phyloP scores from a whole-genome alignment of 768 basidiomycete species.

The Arthromyces matolae region DNA sequence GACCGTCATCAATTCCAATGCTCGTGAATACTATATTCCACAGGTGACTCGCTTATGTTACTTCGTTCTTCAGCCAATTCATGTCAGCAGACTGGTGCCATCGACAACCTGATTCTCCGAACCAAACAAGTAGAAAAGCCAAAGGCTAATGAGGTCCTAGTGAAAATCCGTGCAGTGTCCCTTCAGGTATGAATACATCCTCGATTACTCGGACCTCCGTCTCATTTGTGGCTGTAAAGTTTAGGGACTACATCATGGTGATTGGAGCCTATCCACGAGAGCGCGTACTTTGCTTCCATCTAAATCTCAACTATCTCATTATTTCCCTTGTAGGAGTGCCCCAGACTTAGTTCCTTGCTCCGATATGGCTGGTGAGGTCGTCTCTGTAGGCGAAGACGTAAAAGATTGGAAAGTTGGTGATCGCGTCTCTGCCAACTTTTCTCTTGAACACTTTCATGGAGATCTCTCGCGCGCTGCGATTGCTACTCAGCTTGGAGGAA shows the following conservation, averaged over 20 bases:
- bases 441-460: conserved; percentile 44
- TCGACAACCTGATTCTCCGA: conserved; percentile 22
- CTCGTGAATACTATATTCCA: conserved; percentile 15
- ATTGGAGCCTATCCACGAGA: conserved; percentile 33
- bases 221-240: conserved; percentile 36
- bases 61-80: not conserved
- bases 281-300: conserved; percentile 16
- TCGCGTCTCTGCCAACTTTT: conserved; percentile 53
- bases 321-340: conserved; percentile 3
- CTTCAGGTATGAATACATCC: conserved; percentile 48
- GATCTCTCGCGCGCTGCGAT: conserved; percentile 33
- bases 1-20: conserved; percentile 8
- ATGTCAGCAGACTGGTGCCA: conserved; percentile 16
- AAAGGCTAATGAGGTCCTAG: conserved; percentile 46
- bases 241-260: conserved; percentile 46
- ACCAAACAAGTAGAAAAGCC: conserved; percentile 26
- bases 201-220: no score
- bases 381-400: conserved; percentile 41
- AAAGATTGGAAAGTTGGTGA: conserved; percentile 53
- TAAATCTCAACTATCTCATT: not conserved
- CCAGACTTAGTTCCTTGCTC: conserved; percentile 37
- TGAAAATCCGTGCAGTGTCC: conserved; percentile 55
- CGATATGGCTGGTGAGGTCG: conserved; percentile 56
- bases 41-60: conserved; percentile 3
- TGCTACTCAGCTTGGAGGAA: conserved; percentile 40